Conservation (phyloP, 106 monocot species). For the Phalaenopsis aphrodite region DNA sequence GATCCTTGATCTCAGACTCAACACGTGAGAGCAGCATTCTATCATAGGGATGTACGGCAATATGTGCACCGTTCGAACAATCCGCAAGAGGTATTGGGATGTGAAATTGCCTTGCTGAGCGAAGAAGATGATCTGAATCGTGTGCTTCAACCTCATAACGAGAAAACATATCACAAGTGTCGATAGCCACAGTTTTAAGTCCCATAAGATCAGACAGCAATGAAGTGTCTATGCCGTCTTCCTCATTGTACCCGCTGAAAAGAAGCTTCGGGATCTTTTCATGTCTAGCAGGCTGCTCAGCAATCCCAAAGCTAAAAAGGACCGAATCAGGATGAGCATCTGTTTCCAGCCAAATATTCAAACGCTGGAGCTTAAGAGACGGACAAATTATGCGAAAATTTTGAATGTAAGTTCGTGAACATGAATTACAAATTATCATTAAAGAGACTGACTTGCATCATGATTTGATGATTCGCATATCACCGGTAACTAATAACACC, state of each 20-base stretch:
- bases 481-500: too few relatives aligned
- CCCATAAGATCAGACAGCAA: conserved; percentile 37
- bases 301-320: conserved; percentile 53
- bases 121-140: conserved; percentile 14
- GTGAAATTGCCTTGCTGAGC: not conserved
- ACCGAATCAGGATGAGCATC: conserved; percentile 43
- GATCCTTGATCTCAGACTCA: conserved; percentile 38
- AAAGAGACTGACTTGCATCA: not conserved
- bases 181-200: conserved; percentile 20
- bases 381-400: not conserved
- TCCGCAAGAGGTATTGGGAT: not conserved
- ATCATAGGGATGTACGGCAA: conserved; percentile 29
- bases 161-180: conserved; percentile 1
- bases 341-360: conserved; percentile 15
- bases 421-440: not conserved
- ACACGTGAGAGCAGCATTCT: conserved; percentile 38
- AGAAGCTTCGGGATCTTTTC: conserved; percentile 62
- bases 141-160: conserved; percentile 18
- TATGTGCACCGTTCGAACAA: conserved; percentile 11
- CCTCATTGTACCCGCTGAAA: conserved; percentile 26
- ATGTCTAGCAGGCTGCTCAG: conserved; percentile 48
- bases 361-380: not conserved
- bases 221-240: conserved; percentile 26
- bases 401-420: not conserved
- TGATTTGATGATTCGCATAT: not conserved